phyloP scores from a whole-genome alignment of 768 basidiomycete genomes.

The Pulveroboletus sp. region DNA sequence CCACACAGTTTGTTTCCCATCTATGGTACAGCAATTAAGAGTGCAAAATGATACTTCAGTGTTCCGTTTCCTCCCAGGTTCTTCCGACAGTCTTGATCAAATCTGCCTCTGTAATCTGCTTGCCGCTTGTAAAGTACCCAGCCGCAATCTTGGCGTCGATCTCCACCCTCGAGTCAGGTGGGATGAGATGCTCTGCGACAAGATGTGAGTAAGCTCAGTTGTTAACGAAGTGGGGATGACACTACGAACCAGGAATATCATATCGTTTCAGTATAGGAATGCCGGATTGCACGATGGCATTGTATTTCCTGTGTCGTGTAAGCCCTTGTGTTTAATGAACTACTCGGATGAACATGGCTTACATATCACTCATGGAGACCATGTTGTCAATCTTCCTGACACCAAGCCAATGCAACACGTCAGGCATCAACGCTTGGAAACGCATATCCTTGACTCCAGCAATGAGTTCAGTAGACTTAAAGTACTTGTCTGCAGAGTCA shows the following conservation, averaged over 20 bases:
- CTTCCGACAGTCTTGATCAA: slow-evolving; percentile 83
- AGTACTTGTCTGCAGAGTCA: slow-evolving; percentile 91
- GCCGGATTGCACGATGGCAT: slow-evolving; percentile 87
- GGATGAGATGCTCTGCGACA: slow-evolving; percentile 73
- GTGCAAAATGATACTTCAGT: slow-evolving; percentile 38
- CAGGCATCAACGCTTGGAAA: slow-evolving; percentile 95
- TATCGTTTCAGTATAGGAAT: slow-evolving; percentile 81
- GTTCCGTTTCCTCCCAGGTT: slow-evolving; percentile 89
- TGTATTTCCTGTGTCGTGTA: slow-evolving; percentile 69
- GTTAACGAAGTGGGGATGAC: too few species aligned
- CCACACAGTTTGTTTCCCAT: neutral
- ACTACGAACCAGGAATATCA: slow-evolving; percentile 72
- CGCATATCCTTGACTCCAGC: slow-evolving; percentile 96
- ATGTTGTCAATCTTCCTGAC: slow-evolving; percentile 87
- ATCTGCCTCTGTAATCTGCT: slow-evolving; percentile 74
- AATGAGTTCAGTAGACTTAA: slow-evolving; percentile 89
- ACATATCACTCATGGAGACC: slow-evolving; percentile 89
- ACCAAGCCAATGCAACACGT: slow-evolving; percentile 93
- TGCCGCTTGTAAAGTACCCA: slow-evolving; percentile 86
- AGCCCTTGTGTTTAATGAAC: neutral
- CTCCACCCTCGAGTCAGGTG: slow-evolving; percentile 87
- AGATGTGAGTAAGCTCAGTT: neutral
- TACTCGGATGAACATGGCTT: slow-evolving; percentile 14
- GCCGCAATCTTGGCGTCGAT: slow-evolving; percentile 96
- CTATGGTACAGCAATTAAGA: slow-evolving; percentile 1